A percentile compares a stretch with the other conserved stretches of the same genome.
Evolutionary conservation across 257 asterid genomes (phyloP).

Genomic region (Gardenia jasminoides): DNA sequence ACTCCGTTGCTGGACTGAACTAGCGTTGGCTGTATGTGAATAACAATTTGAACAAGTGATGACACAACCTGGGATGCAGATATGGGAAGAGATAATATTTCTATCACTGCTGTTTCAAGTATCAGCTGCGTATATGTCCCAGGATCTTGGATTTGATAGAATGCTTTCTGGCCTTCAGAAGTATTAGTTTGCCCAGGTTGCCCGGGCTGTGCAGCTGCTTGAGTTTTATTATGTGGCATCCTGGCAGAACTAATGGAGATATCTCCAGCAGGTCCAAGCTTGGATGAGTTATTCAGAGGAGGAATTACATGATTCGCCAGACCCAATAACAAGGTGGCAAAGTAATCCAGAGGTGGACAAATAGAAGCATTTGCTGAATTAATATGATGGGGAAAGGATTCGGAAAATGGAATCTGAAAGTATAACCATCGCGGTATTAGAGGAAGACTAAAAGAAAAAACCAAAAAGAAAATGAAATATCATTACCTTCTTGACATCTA

Average conservation of each 20-base stretch:
- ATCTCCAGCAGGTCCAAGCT: conserved; percentile 61
- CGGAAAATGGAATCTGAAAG: conserved; percentile 89
- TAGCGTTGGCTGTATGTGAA: conserved; percentile 91
- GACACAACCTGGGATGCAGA: conserved; percentile 75
- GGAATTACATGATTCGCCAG: conserved; percentile 92
- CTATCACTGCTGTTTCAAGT: conserved; percentile 96
- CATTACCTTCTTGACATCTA: conserved; percentile 80
- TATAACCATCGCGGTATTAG: conserved; percentile 18
- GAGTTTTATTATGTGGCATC: conserved; percentile 52
- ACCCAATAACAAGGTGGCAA: conserved; percentile 80
- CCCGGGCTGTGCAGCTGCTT: conserved; percentile 56
- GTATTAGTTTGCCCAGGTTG: conserved; percentile 51
- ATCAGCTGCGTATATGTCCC: conserved; percentile 90
- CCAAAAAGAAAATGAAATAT: conserved; percentile 17
- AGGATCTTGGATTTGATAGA: conserved; percentile 95
- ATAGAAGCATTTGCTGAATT: conserved; percentile 72
- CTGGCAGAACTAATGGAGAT: conserved; percentile 41
- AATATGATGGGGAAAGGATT: conserved; percentile 87
- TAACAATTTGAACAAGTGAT: conserved; percentile 90
- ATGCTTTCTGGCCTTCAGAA: conserved; percentile 78
- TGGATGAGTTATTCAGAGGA: conserved; percentile 62
- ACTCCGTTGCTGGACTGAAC: conserved; percentile 86
- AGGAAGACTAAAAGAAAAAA: conserved; percentile 13
- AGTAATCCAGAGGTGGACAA: conserved; percentile 90
- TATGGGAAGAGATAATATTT: conserved; percentile 85